Evolutionary conservation across 495 filamentous ascomycete species (phyloP).

Genomic region (Xylaria telfairii): DNA sequence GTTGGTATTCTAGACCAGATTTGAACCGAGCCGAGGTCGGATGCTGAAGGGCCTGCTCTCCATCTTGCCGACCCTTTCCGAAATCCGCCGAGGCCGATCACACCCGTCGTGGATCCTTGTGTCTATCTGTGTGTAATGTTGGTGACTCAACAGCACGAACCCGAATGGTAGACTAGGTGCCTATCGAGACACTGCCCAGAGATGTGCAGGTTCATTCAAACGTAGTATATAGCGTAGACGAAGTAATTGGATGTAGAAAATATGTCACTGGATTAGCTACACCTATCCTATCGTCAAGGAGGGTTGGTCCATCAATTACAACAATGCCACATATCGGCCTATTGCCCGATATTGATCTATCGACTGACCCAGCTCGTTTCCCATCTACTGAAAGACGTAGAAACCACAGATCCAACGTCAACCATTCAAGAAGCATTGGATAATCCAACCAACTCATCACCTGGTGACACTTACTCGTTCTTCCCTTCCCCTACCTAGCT

Average conservation of each 20-base stretch:
- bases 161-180: not conserved
- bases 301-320: not conserved
- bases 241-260: not conserved
- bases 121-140: too few species aligned
- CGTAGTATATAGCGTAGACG: not conserved
- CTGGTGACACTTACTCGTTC: not conserved
- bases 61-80: conserved; percentile 22
- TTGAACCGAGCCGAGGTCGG: conserved; percentile 26
- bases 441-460: conserved; percentile 18
- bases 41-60: not conserved
- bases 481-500: not conserved
- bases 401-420: conserved; percentile 8
- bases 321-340: not conserved
- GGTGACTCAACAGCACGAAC: not conserved
- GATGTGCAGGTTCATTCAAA: not conserved
- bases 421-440: conserved; percentile 21
- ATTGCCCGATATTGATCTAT: not conserved
- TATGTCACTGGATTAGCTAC: conserved; percentile 1
- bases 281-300: conserved; percentile 15
- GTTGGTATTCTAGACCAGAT: not conserved
- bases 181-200: not conserved
- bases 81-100: conserved; percentile 18
- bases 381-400: conserved; percentile 6
- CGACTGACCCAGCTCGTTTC: not conserved
- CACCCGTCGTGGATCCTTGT: conserved; percentile 8